phyloP scores from a whole-genome alignment of 129 eudicot genomes.

The Scalesia atractyloides region DNA sequence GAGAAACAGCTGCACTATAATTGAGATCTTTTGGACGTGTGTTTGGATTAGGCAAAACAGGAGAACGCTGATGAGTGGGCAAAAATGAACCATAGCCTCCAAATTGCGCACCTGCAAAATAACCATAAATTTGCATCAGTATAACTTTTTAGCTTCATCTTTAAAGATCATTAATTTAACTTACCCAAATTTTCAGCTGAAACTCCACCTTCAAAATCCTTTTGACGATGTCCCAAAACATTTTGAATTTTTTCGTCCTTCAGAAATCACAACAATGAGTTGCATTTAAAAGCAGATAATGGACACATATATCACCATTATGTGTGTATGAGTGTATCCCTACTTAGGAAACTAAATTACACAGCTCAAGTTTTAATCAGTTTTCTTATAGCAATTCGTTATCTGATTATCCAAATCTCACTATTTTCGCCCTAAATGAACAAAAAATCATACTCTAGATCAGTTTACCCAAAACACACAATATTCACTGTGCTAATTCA shows the following conservation, averaged over 20 bases:
- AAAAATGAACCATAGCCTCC: conserved; percentile 96
- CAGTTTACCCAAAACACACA: not conserved
- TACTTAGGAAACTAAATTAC: not conserved
- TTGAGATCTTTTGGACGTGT: conserved; percentile 54
- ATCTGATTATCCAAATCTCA: not conserved
- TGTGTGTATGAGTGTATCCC: no score
- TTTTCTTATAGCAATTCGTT: conserved; percentile 6
- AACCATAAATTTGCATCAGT: conserved; percentile 33
- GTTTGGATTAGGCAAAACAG: conserved; percentile 60
- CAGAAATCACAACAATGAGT: conserved; percentile 25
- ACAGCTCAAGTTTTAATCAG: not conserved
- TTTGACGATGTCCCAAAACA: conserved; percentile 86
- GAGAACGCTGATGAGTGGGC: conserved; percentile 81
- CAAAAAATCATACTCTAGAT: not conserved
- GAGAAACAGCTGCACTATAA: conserved; percentile 42
- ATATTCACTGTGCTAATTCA: not conserved
- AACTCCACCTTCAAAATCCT: conserved; percentile 91
- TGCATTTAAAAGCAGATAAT: conserved; percentile 2
- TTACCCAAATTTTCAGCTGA: conserved; percentile 94
- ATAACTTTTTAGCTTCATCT: conserved; percentile 14
- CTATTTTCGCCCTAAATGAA: not conserved
- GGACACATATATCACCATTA: not conserved
- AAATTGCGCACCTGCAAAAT: conserved; percentile 73
- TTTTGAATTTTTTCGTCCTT: conserved; percentile 90
- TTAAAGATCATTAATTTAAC: conserved; percentile 25